Conservation (phyloP, 352 stramenopile genomes). For the Phytophthora rubi region DNA sequence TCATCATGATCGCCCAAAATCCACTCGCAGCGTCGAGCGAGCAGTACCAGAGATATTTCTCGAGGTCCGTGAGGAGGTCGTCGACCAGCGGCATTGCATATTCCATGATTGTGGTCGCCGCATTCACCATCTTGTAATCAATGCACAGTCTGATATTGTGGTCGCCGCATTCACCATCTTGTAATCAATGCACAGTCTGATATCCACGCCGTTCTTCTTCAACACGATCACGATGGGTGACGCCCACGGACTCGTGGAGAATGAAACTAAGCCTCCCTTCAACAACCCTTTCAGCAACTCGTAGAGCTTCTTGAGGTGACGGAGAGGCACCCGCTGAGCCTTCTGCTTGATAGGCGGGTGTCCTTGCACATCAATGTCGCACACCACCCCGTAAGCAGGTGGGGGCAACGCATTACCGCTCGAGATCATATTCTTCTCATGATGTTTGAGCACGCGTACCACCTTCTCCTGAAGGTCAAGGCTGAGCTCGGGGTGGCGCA, state of each 20-base stretch:
- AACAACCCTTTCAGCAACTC: not conserved
- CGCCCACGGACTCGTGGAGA: not conserved
- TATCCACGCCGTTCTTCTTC: not conserved
- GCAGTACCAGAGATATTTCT: no score
- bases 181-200: not conserved
- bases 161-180: no score
- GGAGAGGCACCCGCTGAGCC: not conserved
- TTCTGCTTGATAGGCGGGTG: not conserved
- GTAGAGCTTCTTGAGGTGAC: not conserved
- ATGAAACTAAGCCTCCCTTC: not conserved
- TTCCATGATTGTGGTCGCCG: not conserved
- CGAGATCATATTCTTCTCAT: not conserved
- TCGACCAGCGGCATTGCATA: slow-evolving; percentile 1
- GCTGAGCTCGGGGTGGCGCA: not conserved
- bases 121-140: no score
- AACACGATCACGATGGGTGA: not conserved
- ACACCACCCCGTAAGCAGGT: not conserved
- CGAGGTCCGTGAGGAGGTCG: not conserved
- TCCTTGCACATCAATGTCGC: not conserved
- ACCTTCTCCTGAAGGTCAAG: not conserved
- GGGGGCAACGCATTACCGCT: not conserved
- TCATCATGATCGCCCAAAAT: no score
- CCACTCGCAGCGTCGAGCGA: no score
- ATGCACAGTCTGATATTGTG: not conserved
- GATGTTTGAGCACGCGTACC: not conserved